These are phyloP conservation scores for Dictyostelium brefeldianum DNA, from an alignment of 78 protist species.

Conservation along the genomic window DNA sequence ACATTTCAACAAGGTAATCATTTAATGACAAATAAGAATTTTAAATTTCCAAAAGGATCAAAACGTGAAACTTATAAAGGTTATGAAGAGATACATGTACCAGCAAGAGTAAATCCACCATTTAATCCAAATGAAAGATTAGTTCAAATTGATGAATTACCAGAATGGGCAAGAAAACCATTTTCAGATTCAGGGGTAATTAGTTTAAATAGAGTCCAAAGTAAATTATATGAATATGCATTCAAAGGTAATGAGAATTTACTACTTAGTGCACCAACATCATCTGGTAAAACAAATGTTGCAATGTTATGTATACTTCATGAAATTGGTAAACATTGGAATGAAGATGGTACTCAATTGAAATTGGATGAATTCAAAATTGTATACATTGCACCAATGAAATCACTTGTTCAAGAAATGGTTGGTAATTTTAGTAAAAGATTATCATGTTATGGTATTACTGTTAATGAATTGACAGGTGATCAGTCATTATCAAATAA, in stretches of 20 bases:
- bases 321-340: constrained; percentile 85
- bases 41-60: constrained; percentile 90
- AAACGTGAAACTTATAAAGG: constrained; percentile 85
- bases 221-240: constrained; percentile 88
- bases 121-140: constrained; percentile 34
- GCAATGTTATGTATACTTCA: constrained; percentile 98
- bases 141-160: constrained; percentile 43
- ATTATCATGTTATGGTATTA: constrained; percentile 87
- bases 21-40: constrained; percentile 89
- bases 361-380: constrained; percentile 89
- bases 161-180: constrained; percentile 62
- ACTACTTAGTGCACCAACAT: constrained; percentile 99
- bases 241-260: constrained; percentile 91
- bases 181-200: constrained; percentile 26
- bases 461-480: constrained; percentile 98
- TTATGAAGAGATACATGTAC: constrained; percentile 95
- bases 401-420: constrained; percentile 98
- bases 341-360: constrained; percentile 59
- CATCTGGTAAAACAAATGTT: constrained; percentile 99
- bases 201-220: constrained; percentile 83
- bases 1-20: constrained; percentile 93
- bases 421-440: constrained; percentile 92
- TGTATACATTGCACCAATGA: constrained; percentile 99
- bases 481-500: constrained; percentile 93
- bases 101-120: constrained; percentile 84